Base-by-base conservation (phyloP, 1,284 basidiomycete species). In the Rugiboletus extremiorientalis region DNA sequence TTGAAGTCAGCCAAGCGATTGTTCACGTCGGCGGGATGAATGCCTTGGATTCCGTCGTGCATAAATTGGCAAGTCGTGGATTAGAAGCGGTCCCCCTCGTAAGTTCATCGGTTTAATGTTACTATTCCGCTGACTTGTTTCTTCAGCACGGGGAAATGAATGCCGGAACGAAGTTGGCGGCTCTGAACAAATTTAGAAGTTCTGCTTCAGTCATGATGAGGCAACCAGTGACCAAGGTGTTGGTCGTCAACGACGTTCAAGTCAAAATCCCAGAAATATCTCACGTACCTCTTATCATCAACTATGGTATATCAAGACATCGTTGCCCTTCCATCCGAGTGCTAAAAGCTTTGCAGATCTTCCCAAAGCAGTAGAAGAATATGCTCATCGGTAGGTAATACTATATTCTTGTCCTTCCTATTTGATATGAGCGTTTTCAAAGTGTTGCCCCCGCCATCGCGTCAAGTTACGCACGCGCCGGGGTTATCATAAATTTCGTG, bases 331-430 rank as follows among this genome's bases (percentile, higher is more conserved):
- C 8, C 8, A 33, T 50, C 10, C 14, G 23, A 25, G 27, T 58
- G 18, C 54, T 68, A 3, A 73, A 22, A 36, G 34, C 44, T 14
- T 55, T 42, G 34, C 64, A 92, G 94, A 98, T 80, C 76, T 98
- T 58, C 95, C 95, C 25, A 91, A 96, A 71, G 92, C 91, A 45
- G 95, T 97, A 25, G 95, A 98, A 77, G 95, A 96, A 72, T 97
- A 97, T 71, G 91, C 94, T 38, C 92, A 94, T 68, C 89, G 92
- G 89, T 92, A 66, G 42, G 80, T 62, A n/a, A 37, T 50, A 11
- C 37, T 45, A 53, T 50, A 28, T 54, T 34, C 20, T 54, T 55
- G 12, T 51, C 2, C 25, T 23, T 22, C 31, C n/a, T 44, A 30
- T 37, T 43, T 66, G 36, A 67, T 22, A 2, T 36, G 27, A 37